phyloP scores from a whole-genome alignment of 192 early-diverging fungal species.

The Podila minutissima region DNA sequence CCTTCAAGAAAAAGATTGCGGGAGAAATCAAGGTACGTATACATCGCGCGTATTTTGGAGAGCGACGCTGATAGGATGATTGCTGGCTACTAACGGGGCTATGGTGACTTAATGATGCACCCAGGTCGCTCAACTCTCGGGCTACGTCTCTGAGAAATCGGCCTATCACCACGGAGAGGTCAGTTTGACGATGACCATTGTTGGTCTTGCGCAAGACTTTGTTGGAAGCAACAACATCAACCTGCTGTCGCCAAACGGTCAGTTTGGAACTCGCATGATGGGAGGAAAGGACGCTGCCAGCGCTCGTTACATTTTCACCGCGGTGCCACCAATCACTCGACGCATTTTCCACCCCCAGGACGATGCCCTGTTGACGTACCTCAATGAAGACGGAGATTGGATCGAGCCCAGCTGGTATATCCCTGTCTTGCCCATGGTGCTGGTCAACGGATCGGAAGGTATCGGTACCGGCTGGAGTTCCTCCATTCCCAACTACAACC shows the following conservation, averaged over 20 bases:
- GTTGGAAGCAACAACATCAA: constrained; percentile 96
- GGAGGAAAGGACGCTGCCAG: constrained; percentile 96
- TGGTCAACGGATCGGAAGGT: constrained; percentile 94
- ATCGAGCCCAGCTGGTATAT: constrained; percentile 98
- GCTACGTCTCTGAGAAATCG: constrained; percentile 89
- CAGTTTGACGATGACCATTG: constrained; percentile 85
- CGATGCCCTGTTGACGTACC: constrained; percentile 82
- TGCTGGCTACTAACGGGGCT: too few species aligned
- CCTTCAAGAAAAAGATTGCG: constrained; percentile 84
- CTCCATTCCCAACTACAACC: constrained; percentile 87
- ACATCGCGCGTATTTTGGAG: background rate
- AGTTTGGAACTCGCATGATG: constrained; percentile 91
- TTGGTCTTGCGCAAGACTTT: constrained; percentile 94
- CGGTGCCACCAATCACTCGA: constrained; percentile 75
- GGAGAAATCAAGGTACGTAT: constrained; percentile 80
- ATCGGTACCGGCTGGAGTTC: constrained; percentile 96
- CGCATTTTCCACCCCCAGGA: constrained; percentile 83
- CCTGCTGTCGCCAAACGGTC: constrained; percentile 83
- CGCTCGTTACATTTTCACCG: constrained; percentile 96
- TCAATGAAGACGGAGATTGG: constrained; percentile 88
- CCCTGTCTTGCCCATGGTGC: constrained; percentile 92
- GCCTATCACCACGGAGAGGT: constrained; percentile 97
- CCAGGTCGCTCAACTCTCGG: constrained; percentile 83
- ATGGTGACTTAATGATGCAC: background rate
- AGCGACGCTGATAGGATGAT: too few species aligned